Evolutionary conservation across 2,329 filamentous ascomycete genomes (phyloP).

Genomic region (Cadophora sp.): DNA sequence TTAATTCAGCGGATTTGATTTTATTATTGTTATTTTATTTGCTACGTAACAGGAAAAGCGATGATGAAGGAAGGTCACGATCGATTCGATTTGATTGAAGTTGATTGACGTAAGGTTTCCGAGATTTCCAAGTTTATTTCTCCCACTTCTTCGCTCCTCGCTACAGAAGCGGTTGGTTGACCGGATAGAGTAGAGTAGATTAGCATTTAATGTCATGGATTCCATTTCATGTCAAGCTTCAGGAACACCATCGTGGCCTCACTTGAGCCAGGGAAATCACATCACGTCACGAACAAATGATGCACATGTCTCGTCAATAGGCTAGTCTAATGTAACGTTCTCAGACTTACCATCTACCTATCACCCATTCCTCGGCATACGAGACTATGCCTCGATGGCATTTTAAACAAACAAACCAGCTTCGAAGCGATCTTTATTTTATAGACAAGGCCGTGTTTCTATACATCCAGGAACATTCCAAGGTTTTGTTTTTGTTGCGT

Average conservation of each 20-base stretch:
- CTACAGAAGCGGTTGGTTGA: too few species aligned
- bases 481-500: too few species aligned
- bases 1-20: too few species aligned
- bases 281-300: slow-evolving; percentile 10
- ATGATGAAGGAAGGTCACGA: not conserved
- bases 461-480: slow-evolving; percentile 14
- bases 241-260: slow-evolving; percentile 2
- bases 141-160: not conserved
- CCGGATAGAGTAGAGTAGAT: too few species aligned
- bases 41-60: too few species aligned
- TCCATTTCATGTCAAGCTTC: not conserved
- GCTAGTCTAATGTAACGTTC: not conserved
- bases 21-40: too few species aligned
- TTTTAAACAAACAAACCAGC: not conserved
- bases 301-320: not conserved
- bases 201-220: too few species aligned
- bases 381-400: too few species aligned
- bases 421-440: slow-evolving; percentile 2
- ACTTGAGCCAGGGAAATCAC: not conserved
- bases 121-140: not conserved
- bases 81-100: not conserved
- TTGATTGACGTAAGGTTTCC: slow-evolving; percentile 5
- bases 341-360: not conserved
- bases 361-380: not conserved
- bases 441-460: slow-evolving; percentile 9